Percentiles rank a stretch among this genome's conserved stretches.
Evolutionary conservation across 352 stramenopile genomes (phyloP).

Genomic region (Phytophthora multivora): DNA sequence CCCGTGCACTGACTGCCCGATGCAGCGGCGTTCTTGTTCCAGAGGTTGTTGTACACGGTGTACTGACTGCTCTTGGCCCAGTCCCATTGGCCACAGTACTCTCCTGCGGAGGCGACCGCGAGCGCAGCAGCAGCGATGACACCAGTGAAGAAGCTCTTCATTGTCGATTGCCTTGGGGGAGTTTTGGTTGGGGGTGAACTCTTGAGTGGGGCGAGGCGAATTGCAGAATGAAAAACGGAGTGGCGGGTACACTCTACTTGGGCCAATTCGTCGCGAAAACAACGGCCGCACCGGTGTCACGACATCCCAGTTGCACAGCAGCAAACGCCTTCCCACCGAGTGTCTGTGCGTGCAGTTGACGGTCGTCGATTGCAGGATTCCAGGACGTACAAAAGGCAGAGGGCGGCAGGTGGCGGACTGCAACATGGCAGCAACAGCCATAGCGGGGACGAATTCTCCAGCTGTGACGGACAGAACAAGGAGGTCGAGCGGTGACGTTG

Average conservation of each 20-base stretch:
- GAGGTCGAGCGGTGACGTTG: not conserved
- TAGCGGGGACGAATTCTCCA: conserved; percentile 8
- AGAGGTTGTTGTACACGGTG: conserved; percentile 62
- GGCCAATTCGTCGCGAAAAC: conserved; percentile 4
- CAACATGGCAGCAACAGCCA: conserved; percentile 16
- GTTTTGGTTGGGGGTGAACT: not conserved
- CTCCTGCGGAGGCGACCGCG: conserved; percentile 15
- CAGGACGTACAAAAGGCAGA: conserved; percentile 7
- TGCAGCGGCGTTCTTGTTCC: conserved; percentile 36
- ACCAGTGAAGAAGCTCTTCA: conserved; percentile 29
- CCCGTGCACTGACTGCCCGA: conserved; percentile 53
- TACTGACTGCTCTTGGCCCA: conserved; percentile 34
- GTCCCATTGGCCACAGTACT: conserved; percentile 45
- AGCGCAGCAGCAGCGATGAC: conserved; percentile 19
- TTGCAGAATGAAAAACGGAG: conserved; percentile 21
- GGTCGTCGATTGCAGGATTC: conserved; percentile 15
- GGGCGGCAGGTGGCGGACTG: conserved; percentile 6
- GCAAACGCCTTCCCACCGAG: conserved; percentile 4
- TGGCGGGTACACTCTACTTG: not conserved
- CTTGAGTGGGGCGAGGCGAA: conserved; percentile 9
- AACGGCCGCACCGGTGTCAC: not conserved
- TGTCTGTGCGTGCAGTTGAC: conserved; percentile 2
- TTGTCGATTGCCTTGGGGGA: not conserved
- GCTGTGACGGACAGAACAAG: conserved; percentile 5
- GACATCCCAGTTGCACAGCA: conserved; percentile 4